Evolutionary conservation across 192 early-diverging fungal genomes (phyloP).

Genomic region (Borealophlyctis nickersoniae): DNA sequence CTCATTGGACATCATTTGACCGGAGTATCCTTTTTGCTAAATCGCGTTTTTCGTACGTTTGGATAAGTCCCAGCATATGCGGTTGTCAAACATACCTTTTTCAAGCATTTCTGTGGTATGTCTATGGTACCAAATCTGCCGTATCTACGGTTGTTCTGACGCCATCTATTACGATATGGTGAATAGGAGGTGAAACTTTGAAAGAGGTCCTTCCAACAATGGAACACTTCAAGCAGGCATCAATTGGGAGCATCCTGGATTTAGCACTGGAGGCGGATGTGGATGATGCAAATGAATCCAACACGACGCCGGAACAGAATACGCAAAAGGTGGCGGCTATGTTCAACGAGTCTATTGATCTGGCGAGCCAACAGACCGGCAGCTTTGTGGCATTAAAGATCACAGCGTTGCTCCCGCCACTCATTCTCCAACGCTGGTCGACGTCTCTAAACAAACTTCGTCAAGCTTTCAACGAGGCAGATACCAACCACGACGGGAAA

Average conservation of each 20-base stretch:
- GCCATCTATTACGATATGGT: background rate
- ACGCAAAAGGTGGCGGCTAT: constrained; percentile 63
- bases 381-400: constrained; percentile 86
- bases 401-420: constrained; percentile 76
- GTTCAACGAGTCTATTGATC: constrained; percentile 71
- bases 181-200: constrained; percentile 78
- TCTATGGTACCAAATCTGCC: constrained; percentile 1
- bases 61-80: too few relatives aligned
- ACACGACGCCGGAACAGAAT: constrained; percentile 30
- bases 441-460: constrained; percentile 46
- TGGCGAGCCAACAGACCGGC: constrained; percentile 60
- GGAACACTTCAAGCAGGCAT: constrained; percentile 52
- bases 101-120: constrained; percentile 84
- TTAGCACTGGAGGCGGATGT: constrained; percentile 69
- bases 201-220: constrained; percentile 83
- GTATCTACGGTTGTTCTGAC: constrained; percentile 2
- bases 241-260: constrained; percentile 85
- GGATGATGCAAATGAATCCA: constrained; percentile 38
- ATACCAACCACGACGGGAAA: constrained; percentile 27
- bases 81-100: constrained; percentile 82
- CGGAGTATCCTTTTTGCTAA: constrained; percentile 22
- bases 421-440: constrained; percentile 72
- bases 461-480: constrained; percentile 40
- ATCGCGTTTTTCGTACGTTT: too few relatives aligned
- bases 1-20: too few relatives aligned